Conservation (phyloP, 176 grass and related monocot genomes). For the Musa schizocarpa region DNA sequence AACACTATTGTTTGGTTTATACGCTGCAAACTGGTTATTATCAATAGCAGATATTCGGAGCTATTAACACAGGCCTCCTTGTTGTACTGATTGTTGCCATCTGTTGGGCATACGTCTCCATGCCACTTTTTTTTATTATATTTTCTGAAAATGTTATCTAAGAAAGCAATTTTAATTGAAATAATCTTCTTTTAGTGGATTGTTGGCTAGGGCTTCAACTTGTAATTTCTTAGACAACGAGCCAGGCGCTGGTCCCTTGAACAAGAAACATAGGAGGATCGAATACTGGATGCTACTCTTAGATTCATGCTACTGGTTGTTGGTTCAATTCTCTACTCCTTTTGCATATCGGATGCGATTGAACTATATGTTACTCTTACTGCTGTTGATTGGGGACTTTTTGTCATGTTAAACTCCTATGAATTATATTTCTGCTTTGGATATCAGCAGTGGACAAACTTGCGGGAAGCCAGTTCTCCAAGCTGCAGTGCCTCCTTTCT, state of each 20-base stretch:
- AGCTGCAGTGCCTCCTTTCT: slow-evolving; percentile 7
- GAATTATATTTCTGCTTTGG: neutral
- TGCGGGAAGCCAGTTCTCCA: slow-evolving; percentile 12
- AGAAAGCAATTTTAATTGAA: too few relatives aligned
- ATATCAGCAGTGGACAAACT: neutral
- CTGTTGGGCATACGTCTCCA: neutral
- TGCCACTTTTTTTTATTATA: neutral
- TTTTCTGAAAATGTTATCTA: too few relatives aligned
- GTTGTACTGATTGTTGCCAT: neutral
- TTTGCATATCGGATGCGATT: too few relatives aligned
- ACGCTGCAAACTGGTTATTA: neutral
- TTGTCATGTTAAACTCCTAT: neutral
- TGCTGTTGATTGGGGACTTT: neutral
- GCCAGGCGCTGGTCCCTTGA: too few relatives aligned
- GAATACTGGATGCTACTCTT: too few relatives aligned
- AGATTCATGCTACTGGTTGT: too few relatives aligned
- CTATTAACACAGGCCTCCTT: neutral
- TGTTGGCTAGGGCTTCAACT: too few relatives aligned
- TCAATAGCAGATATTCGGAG: neutral
- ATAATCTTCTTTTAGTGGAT: too few relatives aligned
- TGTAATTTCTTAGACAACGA: too few relatives aligned
- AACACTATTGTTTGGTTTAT: neutral
- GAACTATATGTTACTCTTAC: too few relatives aligned
- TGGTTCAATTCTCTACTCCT: too few relatives aligned
- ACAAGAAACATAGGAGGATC: too few relatives aligned